phyloP scores from a whole-genome alignment of 139 green algal genomes.

The Tetraselmis chui region DNA sequence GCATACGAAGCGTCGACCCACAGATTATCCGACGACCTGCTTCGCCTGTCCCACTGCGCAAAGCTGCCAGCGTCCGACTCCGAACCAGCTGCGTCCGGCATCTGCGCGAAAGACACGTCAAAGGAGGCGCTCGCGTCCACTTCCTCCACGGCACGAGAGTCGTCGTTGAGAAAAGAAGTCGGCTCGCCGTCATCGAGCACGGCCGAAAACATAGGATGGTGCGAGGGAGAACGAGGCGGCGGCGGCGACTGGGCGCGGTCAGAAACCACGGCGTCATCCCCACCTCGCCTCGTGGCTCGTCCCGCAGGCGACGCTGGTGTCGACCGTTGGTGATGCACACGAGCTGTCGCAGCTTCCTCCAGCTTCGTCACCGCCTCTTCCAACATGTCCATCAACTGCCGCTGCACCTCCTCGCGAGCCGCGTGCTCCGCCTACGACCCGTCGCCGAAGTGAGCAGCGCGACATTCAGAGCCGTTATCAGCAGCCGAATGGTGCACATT shows the following conservation, averaged over 20 bases:
- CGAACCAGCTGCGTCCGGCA: not conserved
- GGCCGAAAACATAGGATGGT: not conserved
- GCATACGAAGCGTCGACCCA: too few relatives aligned
- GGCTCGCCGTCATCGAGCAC: not conserved
- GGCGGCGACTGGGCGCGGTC: too few relatives aligned
- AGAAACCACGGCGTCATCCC: too few relatives aligned
- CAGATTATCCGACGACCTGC: too few relatives aligned
- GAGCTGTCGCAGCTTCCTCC: not conserved
- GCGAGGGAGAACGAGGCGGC: not conserved
- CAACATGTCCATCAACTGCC: not conserved
- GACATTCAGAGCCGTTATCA: too few relatives aligned
- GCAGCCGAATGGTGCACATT: too few relatives aligned
- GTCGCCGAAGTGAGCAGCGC: too few relatives aligned
- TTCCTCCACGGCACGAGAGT: not conserved
- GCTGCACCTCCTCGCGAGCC: not conserved
- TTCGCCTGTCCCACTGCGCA: not conserved
- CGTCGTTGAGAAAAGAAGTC: not conserved
- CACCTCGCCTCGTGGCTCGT: too few relatives aligned
- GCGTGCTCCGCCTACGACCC: not conserved
- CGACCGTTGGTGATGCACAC: not conserved
- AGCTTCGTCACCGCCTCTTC: not conserved
- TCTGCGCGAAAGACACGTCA: not conserved
- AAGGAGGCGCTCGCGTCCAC: not conserved
- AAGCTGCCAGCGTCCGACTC: not conserved
- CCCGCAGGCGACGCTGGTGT: too few relatives aligned